Evolutionary conservation across 805 yeast genomes (phyloP).

Genomic region (Starmerella riodocensis): DNA sequence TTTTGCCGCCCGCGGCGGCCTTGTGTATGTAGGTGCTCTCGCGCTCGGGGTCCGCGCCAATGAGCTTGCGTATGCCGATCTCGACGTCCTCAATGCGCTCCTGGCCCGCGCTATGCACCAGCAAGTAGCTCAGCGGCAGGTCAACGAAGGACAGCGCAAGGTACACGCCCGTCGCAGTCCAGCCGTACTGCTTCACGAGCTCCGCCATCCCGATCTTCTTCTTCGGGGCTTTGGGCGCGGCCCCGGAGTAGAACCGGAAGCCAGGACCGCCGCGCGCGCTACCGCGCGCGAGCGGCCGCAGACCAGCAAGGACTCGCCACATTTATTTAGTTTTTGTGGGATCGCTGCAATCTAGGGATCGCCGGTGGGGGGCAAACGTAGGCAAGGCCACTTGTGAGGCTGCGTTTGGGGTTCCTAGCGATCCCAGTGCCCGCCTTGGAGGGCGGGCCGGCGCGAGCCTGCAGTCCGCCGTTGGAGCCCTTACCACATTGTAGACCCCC

Average conservation of each 20-base stretch:
- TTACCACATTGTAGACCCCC: too few relatives aligned
- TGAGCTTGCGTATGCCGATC: conserved; percentile 40
- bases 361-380: too few relatives aligned
- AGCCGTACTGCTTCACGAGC: conserved; percentile 75
- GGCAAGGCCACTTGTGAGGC: too few relatives aligned
- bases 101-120: conserved; percentile 80
- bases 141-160: conserved; percentile 60
- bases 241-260: background rate
- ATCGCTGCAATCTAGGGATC: too few relatives aligned
- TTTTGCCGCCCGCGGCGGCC: conserved; percentile 23
- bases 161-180: conserved; percentile 79
- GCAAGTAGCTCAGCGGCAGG: conserved; percentile 64
- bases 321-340: too few relatives aligned
- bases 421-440: too few relatives aligned
- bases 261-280: background rate
- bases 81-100: conserved; percentile 63
- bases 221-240: background rate
- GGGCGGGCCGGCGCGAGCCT: too few relatives aligned
- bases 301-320: background rate
- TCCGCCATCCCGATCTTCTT: conserved; percentile 33
- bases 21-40: conserved; percentile 19
- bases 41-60: conserved; percentile 46
- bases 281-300: background rate
- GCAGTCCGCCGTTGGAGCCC: too few relatives aligned
- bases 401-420: too few relatives aligned